Conservation (phyloP, 139 green algal species). For the Chlorella vulgaris region DNA sequence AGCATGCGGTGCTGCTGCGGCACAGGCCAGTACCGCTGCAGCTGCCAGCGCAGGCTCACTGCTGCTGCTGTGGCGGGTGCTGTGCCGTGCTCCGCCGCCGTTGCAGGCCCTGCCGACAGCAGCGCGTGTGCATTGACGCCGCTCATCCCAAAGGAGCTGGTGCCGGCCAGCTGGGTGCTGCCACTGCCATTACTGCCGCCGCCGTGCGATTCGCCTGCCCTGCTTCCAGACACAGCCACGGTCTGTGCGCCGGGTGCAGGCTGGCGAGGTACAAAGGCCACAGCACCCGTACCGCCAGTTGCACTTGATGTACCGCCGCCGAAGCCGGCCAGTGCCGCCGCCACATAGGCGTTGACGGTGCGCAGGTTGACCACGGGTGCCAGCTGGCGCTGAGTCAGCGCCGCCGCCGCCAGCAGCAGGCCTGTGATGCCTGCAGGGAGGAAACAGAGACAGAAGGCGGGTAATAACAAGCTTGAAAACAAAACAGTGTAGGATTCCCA, state of each 20-base stretch:
- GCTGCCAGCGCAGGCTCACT: neutral
- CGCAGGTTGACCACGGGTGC: constrained; percentile 68
- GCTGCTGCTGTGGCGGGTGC: neutral
- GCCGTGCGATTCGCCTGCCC: no score
- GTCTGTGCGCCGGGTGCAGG: constrained; percentile 52
- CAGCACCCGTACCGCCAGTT: no score
- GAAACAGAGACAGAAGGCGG: neutral
- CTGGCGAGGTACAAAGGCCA: constrained; percentile 59
- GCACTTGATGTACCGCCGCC: neutral
- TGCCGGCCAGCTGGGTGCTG: constrained; percentile 2
- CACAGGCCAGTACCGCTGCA: constrained; percentile 3
- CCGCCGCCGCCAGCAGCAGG: constrained; percentile 56
- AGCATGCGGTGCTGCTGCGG: constrained; percentile 17
- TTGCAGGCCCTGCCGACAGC: no score
- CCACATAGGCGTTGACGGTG: constrained; percentile 70
- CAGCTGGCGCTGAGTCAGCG: neutral
- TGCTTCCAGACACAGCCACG: no score
- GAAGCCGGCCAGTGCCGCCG: constrained; percentile 14
- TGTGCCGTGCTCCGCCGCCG: neutral
- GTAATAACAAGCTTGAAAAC: no score
- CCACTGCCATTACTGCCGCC: constrained; percentile 6
- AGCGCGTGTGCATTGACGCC: constrained; percentile 55
- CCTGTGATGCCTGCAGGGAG: constrained; percentile 60
- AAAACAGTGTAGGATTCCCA: neutral
- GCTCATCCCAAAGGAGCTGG: constrained; percentile 53